Percentiles rank a stretch among this genome's conserved stretches.
Conservation (phyloP, 2,329 filamentous ascomycete genomes). For the Coleophoma crateriformis region DNA sequence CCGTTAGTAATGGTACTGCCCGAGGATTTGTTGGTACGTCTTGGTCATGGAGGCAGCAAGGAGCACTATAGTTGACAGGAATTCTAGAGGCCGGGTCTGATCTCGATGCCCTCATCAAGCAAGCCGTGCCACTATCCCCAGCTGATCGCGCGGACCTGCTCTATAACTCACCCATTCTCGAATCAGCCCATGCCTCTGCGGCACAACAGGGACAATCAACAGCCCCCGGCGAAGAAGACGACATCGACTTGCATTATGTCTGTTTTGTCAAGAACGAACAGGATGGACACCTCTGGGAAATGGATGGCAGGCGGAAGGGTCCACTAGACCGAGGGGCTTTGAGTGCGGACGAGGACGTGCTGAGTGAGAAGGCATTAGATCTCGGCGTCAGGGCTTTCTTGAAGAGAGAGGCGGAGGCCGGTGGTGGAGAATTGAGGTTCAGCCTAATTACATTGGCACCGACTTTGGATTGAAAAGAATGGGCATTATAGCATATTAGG, state of each 20-base stretch:
- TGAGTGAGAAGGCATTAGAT: conserved; percentile 70
- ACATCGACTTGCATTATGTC: conserved; percentile 89
- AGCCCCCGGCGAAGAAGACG: conserved; percentile 71
- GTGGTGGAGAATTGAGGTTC: conserved; percentile 22
- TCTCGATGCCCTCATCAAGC: conserved; percentile 58
- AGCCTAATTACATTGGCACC: conserved; percentile 23
- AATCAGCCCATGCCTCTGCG: conserved; percentile 74
- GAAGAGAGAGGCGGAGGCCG: conserved; percentile 18
- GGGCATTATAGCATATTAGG: too few species aligned
- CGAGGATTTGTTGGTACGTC: conserved; percentile 87
- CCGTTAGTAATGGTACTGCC: conserved; percentile 72
- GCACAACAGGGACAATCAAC: conserved; percentile 71
- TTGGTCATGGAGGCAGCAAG: conserved; percentile 35
- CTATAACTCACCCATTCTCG: conserved; percentile 72
- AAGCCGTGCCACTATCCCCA: conserved; percentile 67
- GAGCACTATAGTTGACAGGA: conserved; percentile 61
- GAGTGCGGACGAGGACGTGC: conserved; percentile 58
- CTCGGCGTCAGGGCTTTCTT: conserved; percentile 49
- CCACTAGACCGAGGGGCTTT: conserved; percentile 30
- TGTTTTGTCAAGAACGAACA: conserved; percentile 75
- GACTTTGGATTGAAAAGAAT: conserved; percentile 10
- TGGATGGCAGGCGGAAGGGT: conserved; percentile 64
- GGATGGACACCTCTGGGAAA: conserved; percentile 66
- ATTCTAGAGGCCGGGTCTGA: conserved; percentile 25
- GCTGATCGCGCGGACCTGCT: conserved; percentile 65